Evolutionary conservation across 495 filamentous ascomycete species (phyloP), one percentile per base, ranked within the genome.

Genomic region (Eremomyces bilateralis): DNA sequence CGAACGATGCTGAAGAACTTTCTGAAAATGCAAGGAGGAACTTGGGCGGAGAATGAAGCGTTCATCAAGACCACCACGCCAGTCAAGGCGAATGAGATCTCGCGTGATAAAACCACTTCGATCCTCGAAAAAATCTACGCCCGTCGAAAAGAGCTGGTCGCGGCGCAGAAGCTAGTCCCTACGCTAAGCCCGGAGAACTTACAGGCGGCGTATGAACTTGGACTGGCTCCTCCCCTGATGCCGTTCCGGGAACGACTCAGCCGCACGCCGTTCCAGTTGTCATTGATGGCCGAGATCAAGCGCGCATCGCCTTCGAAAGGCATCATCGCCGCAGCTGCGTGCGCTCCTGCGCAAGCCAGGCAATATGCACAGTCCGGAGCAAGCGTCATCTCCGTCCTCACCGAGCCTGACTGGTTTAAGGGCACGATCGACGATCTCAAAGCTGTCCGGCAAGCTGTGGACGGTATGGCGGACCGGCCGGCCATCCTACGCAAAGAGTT

Each of bases 331-430:
- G 65, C 85, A 0, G 65, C 76, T 15, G 76, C 82, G 20, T 84
- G 80, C 42, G 88, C 88, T 3, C 80, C 85, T 17, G 69, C 73
- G 6, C 88, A 99, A 57, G 88, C 88, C 29, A 70, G 77, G 35
- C 77, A 73, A 41, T 99, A 97, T 51, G 90, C 90, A 10, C 66
- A 83, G 4, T 83, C 90, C 11, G 90, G 88, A 15, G 90, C 88
- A 18, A 93, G 85, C 44, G 77, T 90, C 20, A 95, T 97, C 44
- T 94, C 84, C 8, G 90, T 99, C 10, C 69, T 99, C 35, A 99
- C 88, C 0, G 88, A 99, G 54, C 88, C 88, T 0, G 76, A 94
- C 45, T 99, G 83, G 83, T 99, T 99, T 60, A 95, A 94, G 54
- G 88, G 88, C 20, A 84, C 76, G 42, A 80, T 95, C 34, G 88